Base-by-base conservation (phyloP, 108 stramenopile species). In the Nitzschia sp. region DNA sequence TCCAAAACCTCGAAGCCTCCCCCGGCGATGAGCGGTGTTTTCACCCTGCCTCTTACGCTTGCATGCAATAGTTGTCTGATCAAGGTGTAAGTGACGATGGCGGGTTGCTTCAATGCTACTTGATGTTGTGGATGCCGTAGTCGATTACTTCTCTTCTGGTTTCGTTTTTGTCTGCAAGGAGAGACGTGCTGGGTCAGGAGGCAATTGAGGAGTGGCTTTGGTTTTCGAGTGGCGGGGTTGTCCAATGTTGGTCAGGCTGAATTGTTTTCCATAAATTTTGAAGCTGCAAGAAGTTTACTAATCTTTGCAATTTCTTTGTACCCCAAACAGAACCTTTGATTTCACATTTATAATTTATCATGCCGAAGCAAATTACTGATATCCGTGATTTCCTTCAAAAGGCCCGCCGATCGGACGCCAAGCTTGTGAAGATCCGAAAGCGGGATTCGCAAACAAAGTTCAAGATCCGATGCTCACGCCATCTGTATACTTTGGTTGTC, bases 391-490 rank as follows among this genome's bases (percentile, higher is more conserved):
- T 96, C 78, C 90, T 96, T 79, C 95, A 94, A 78, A 96, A 96
- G 91, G 95, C 95, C 35, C 91, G 95, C 64, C 81, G 95, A 56
- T 77, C 75, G 61, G 98, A 98, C 81, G 98, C 98, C 87, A 96
- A 96, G 81, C 84, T 95, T 28, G 97, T 98, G 54, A 97, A 97
- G 86, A 97, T 98, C 79, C 93, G 95, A 78, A 97, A 95, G 88
- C 83, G 89, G 21, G 76, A 87, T 27, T 58, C 82, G 21, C 82
- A 87, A 71, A 95, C 95, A 77, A 99, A 99, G 85, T 99, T 98
- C 92, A 99, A 99, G 97, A 98, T 99, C 77, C 92, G 98, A 73
- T 97, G 98, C 94, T 91, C 91, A 68, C 84, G 94, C 67, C 91
- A 91, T 66, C 81, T 99, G 66, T 99, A 99, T 79, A 99, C 98